Conservation (phyloP, 2,329 filamentous ascomycete genomes). For the Fonsecaea nubica region DNA sequence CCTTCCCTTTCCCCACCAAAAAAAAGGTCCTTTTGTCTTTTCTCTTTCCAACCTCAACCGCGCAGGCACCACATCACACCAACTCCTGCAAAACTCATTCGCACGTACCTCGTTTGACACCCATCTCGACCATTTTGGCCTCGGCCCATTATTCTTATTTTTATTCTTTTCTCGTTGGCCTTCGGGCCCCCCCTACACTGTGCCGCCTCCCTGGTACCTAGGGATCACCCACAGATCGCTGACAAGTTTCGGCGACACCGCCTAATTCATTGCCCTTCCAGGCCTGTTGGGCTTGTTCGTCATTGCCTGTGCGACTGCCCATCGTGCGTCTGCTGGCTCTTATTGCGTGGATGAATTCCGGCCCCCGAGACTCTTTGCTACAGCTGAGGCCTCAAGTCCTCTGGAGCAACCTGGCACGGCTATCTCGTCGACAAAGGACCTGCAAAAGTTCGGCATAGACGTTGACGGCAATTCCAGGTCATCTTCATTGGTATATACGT, state of each 20-base stretch:
- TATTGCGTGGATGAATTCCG: constrained; percentile 22
- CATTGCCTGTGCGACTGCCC: constrained; percentile 20
- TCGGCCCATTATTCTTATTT: constrained; percentile 10
- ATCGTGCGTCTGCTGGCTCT: constrained; percentile 13
- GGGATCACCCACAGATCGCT: constrained; percentile 6
- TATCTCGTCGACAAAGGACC: constrained; percentile 28
- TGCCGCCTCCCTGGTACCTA: neutral
- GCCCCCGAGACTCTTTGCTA: constrained; percentile 17
- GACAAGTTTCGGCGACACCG: constrained; percentile 27
- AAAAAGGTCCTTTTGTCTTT: constrained; percentile 25
- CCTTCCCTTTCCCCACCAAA: constrained; percentile 10
- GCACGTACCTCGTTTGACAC: constrained; percentile 2
- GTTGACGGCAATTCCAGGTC: constrained; percentile 12
- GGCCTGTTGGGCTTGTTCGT: constrained; percentile 10
- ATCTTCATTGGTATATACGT: constrained; percentile 34
- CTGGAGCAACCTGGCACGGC: constrained; percentile 25
- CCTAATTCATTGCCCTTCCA: constrained; percentile 26
- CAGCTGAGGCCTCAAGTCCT: constrained; percentile 25
- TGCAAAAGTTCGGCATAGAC: constrained; percentile 30
- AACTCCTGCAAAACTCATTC: neutral
- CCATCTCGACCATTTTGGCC: constrained; percentile 10
- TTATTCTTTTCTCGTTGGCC: neutral
- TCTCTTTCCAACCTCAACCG: constrained; percentile 20
- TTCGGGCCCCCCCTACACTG: constrained; percentile 1
- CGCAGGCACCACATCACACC: neutral